Evolutionary conservation across 805 yeast species (phyloP).

Genomic region (Wickerhamiella azymoides): DNA sequence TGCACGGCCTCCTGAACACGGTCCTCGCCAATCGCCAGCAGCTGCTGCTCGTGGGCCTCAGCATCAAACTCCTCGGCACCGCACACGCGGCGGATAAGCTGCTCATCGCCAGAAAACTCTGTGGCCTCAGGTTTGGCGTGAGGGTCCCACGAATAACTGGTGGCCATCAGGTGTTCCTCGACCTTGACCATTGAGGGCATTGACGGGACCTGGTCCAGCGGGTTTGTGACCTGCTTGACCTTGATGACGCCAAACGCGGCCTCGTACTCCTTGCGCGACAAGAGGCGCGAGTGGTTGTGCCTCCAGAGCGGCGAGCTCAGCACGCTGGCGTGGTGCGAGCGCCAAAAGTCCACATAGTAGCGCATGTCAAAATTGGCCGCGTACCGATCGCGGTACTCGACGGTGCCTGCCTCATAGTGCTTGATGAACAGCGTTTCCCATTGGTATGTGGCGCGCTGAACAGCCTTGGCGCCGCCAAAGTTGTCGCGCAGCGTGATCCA

Average conservation of each 20-base stretch:
- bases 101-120: slow-evolving; percentile 18
- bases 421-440: slow-evolving; percentile 56
- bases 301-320: slow-evolving; percentile 17
- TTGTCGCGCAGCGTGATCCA: slow-evolving; percentile 58
- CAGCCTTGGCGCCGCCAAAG: slow-evolving; percentile 47
- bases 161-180: slow-evolving; percentile 37
- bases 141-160: slow-evolving; percentile 28
- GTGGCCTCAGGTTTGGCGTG: slow-evolving; percentile 9
- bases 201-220: slow-evolving; percentile 32
- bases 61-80: slow-evolving; percentile 41
- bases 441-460: slow-evolving; percentile 37
- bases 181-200: slow-evolving; percentile 59
- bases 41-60: slow-evolving; percentile 32
- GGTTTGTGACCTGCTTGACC: slow-evolving; percentile 20
- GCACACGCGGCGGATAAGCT: slow-evolving; percentile 33
- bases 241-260: slow-evolving; percentile 27
- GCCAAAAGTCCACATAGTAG: slow-evolving; percentile 53
- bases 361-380: slow-evolving; percentile 35
- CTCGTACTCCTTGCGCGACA: slow-evolving; percentile 34
- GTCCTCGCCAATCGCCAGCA: slow-evolving; percentile 33
- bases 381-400: slow-evolving; percentile 25
- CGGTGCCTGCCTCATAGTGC: slow-evolving; percentile 41
- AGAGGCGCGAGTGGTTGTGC: slow-evolving; percentile 16
- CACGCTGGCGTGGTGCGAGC: slow-evolving; percentile 31
- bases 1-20: slow-evolving; percentile 37